phyloP scores from a whole-genome alignment of 2,329 filamentous ascomycete species.

The Phyllosticta citribraziliensis region DNA sequence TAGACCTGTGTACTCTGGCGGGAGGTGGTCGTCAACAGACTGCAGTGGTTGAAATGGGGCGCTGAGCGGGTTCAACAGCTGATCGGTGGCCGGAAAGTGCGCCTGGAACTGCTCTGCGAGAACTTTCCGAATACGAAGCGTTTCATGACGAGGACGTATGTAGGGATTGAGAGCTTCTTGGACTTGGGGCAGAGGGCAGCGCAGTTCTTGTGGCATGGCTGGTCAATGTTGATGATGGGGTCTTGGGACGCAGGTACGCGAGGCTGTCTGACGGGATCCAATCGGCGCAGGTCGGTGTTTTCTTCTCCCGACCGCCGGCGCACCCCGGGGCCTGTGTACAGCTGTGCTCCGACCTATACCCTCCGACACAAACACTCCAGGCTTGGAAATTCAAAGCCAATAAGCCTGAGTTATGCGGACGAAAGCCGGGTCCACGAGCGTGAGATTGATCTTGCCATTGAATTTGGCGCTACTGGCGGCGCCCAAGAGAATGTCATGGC shows the following conservation, averaged over 20 bases:
- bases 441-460: no score
- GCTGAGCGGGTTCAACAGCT: slow-evolving; percentile 22
- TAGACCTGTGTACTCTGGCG: slow-evolving; percentile 31
- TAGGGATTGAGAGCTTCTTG: slow-evolving; percentile 26
- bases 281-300: no score
- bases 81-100: slow-evolving; percentile 15
- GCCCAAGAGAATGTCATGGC: background rate
- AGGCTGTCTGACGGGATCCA: no score
- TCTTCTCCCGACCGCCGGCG: no score
- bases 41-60: slow-evolving; percentile 22
- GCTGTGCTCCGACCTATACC: no score
- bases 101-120: slow-evolving; percentile 25
- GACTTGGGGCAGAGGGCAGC: slow-evolving; percentile 29
- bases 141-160: slow-evolving; percentile 27
- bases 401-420: no score
- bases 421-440: no score
- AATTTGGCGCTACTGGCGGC: no score
- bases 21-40: background rate
- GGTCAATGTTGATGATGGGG: background rate
- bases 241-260: no score
- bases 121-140: slow-evolving; percentile 24
- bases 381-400: no score
- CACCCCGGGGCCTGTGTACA: no score
- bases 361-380: no score
- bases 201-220: slow-evolving; percentile 2